Base-by-base conservation (phyloP, 768 basidiomycete species). In the Pleurotus ostreatus region DNA sequence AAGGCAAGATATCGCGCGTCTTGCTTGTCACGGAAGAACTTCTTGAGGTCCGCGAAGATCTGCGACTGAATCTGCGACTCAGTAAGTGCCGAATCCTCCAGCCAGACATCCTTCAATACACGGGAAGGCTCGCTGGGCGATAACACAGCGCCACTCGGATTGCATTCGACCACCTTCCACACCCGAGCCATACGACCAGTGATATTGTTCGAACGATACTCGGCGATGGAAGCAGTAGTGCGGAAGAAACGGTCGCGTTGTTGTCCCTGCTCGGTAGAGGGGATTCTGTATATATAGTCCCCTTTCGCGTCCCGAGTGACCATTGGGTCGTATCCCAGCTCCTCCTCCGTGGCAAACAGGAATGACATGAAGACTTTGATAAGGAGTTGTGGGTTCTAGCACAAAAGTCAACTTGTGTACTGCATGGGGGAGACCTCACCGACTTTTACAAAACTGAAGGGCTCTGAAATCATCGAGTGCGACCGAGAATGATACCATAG, bases 401-500 rank as follows among this genome's bases (percentile, higher is more conserved):
- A 16, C 15, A 2, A 20, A 15, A 44, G n/a, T 22, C n/a, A 22
- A 0, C 20, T 0, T 16, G 46, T 1, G 46, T 15, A 23, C 15
- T 3, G 22, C 26, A 7, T 22, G 46, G 16, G 3, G 23, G 22
- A 25, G 22, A n/a, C 1, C 22, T 22, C 0, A 26, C n/a, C 3
- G 6, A 47, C 46, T 47, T 47, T 3, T 7, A 47, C 46, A 25
- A 61, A 59, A 54, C 39, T 59, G 34, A 64, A 64, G 8, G 37
- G 20, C 12, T 39, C 11, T 4, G 63, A 60, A 16, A 54, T 59
- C 18, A 56, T 57, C 9, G 57, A 57, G 46, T 64, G 63, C 12
- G 61, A 64, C 12, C 61, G 59, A 45, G 57, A 60, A 44, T 58
- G 57, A 54, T 64, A 60, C 61, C 63, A 64, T 30, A 64, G 23